Percentiles rank a stretch among this genome's conserved stretches.
These are phyloP conservation scores for Linanthus parryae DNA, from an alignment of 148 eudicot species.

Conservation along the genomic window DNA sequence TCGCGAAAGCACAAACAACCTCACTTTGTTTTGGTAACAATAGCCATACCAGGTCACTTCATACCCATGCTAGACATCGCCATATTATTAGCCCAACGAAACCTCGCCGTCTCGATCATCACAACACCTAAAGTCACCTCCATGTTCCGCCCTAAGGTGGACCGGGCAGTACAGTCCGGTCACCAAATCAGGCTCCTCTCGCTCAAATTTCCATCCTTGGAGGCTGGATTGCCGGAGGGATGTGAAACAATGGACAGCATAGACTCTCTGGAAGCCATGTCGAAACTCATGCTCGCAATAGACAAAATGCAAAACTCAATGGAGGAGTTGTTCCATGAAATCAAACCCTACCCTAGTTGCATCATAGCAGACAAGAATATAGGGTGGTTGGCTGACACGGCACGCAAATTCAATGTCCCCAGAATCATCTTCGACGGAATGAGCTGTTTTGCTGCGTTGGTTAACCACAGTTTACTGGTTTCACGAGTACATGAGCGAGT, in stretches of 20 bases:
- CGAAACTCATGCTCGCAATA: slow-evolving; percentile 16
- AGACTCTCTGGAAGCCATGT: slow-evolving; percentile 12
- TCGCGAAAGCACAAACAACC: too few species aligned
- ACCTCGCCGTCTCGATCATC: slow-evolving; percentile 23
- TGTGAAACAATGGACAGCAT: slow-evolving; percentile 32
- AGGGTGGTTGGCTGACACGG: slow-evolving; percentile 32
- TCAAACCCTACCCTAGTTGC: slow-evolving; percentile 32
- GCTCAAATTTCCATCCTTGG: slow-evolving; percentile 24
- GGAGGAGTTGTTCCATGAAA: slow-evolving; percentile 19
- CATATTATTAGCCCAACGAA: slow-evolving; percentile 26
- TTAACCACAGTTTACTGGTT: slow-evolving; percentile 16
- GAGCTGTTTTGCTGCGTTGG: slow-evolving; percentile 29
- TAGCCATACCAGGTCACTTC: slow-evolving; percentile 51
- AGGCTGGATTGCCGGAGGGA: slow-evolving; percentile 33
- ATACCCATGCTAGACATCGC: too few species aligned
- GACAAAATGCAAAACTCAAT: slow-evolving; percentile 20
- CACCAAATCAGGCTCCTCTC: slow-evolving; percentile 16
- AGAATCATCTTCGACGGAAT: slow-evolving; percentile 34
- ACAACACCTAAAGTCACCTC: slow-evolving; percentile 34
- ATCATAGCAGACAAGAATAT: slow-evolving; percentile 32
- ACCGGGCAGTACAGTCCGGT: slow-evolving; percentile 13
- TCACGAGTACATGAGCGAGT: slow-evolving; percentile 8
- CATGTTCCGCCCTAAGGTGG: slow-evolving; percentile 13
- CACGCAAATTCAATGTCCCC: slow-evolving; percentile 25
- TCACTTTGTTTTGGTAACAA: too few species aligned